Percentiles rank a stretch among this genome's conserved stretches.
phyloP scores from a whole-genome alignment of 208 protist genomes.

The Trypanosoma lewisi region DNA sequence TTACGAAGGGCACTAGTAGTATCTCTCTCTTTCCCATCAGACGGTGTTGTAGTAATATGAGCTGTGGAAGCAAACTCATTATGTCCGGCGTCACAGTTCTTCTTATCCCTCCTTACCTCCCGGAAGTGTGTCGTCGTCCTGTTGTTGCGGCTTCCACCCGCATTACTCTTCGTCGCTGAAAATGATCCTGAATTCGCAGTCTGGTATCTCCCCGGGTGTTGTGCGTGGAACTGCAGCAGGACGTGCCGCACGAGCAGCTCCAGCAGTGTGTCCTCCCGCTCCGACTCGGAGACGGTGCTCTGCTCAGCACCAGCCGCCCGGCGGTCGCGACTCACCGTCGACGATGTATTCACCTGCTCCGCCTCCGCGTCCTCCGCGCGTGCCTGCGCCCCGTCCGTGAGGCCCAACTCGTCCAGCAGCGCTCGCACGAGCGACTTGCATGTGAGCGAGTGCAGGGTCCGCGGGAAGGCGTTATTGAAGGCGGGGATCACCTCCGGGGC shows the following conservation, averaged over 20 bases:
- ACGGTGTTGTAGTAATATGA: not conserved
- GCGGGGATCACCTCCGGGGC: slow-evolving; percentile 9
- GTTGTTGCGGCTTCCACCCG: not conserved
- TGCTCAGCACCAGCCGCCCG: not conserved
- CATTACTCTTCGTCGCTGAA: not conserved
- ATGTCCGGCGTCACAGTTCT: not conserved
- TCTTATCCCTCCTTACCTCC: not conserved
- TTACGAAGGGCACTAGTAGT: not conserved
- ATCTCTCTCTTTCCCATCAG: not conserved
- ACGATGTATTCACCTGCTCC: not conserved
- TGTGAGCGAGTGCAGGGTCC: slow-evolving; percentile 5
- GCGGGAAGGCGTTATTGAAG: slow-evolving; percentile 23
- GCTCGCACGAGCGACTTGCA: slow-evolving; percentile 10
- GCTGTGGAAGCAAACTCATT: not conserved
- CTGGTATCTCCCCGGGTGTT: not conserved
- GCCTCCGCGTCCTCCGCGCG: not conserved
- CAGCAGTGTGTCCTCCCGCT: slow-evolving; percentile 11
- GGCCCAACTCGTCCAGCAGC: slow-evolving; percentile 22
- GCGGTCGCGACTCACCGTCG: not conserved
- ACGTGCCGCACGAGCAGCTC: slow-evolving; percentile 17
- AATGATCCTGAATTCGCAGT: not conserved
- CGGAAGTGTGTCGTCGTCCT: not conserved
- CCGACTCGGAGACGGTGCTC: not conserved
- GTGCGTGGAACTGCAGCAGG: slow-evolving; percentile 12
- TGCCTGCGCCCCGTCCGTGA: not conserved